A percentile compares a stretch with the other conserved stretches of the same genome.
These are phyloP conservation scores for Eutrema heterophyllum DNA, from an alignment of 345 rosid genomes.

Conservation along the genomic window DNA sequence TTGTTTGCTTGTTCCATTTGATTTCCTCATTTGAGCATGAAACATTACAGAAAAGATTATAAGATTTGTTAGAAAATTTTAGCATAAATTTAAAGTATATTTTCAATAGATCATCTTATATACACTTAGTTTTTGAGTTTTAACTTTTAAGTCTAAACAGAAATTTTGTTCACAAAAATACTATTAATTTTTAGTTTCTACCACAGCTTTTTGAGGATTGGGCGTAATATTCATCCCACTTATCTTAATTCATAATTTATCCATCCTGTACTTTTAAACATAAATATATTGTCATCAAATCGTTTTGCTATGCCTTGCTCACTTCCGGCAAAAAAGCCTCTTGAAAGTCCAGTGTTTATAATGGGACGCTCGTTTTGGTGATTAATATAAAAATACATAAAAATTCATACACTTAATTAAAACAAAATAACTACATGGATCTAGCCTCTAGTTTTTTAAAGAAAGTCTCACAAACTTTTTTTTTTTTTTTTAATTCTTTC, in stretches of 20 bases:
- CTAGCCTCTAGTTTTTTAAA: background rate
- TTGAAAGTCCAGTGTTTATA: slow-evolving; percentile 11
- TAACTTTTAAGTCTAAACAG: background rate
- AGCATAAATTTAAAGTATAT: background rate
- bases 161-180: background rate
- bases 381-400: background rate
- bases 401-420: background rate
- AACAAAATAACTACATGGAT: background rate
- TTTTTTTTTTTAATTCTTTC: no score
- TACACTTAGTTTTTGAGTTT: background rate
- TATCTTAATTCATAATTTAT: background rate
- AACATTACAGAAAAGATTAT: background rate
- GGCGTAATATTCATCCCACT: background rate
- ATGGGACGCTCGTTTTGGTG: slow-evolving; percentile 29
- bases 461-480: background rate
- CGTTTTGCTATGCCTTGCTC: background rate
- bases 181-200: no score
- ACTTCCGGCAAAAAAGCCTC: background rate
- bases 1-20: slow-evolving; percentile 23
- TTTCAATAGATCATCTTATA: no score
- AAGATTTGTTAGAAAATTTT: background rate
- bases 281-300: background rate
- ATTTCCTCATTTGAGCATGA: slow-evolving; percentile 11
- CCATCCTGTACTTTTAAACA: background rate
- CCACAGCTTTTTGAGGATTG: background rate